phyloP scores from a whole-genome alignment of 1,284 basidiomycete species.

The Xanthoconium separans region DNA sequence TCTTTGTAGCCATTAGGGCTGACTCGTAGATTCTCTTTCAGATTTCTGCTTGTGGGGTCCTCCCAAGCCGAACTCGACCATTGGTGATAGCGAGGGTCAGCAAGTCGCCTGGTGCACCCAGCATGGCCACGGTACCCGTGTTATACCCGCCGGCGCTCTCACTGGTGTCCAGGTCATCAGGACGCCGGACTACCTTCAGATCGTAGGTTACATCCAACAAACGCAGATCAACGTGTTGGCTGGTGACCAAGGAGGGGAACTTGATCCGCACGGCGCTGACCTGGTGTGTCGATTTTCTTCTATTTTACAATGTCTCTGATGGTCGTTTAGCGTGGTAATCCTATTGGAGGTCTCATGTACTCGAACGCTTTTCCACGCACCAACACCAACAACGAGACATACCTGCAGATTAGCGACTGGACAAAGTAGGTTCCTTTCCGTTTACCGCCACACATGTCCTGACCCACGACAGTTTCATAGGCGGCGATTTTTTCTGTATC shows the following conservation, averaged over 20 bases:
- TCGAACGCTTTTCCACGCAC: constrained; percentile 49
- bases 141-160: constrained; percentile 40
- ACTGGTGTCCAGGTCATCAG: constrained; percentile 39
- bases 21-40: constrained; percentile 15
- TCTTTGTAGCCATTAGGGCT: not conserved
- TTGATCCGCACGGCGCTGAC: constrained; percentile 53
- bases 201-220: constrained; percentile 65
- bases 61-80: constrained; percentile 41
- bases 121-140: constrained; percentile 39
- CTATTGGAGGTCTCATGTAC: constrained; percentile 62
- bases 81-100: constrained; percentile 64
- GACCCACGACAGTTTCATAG: constrained; percentile 51
- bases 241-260: constrained; percentile 55
- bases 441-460: not conserved
- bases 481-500: constrained; percentile 51
- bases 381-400: constrained; percentile 39
- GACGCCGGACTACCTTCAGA: constrained; percentile 50
- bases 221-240: constrained; percentile 49
- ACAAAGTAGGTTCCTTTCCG: constrained; percentile 40
- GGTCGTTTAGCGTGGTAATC: constrained; percentile 59
- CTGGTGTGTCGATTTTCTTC: constrained; percentile 26
- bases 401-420: constrained; percentile 57
- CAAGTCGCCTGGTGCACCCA: constrained; percentile 69
- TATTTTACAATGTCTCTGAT: constrained; percentile 27
- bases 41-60: constrained; percentile 61